Percentiles rank a stretch among this genome's conserved stretches.
Conservation (phyloP, 257 asterid genomes). For the Solanum medicagineum region DNA sequence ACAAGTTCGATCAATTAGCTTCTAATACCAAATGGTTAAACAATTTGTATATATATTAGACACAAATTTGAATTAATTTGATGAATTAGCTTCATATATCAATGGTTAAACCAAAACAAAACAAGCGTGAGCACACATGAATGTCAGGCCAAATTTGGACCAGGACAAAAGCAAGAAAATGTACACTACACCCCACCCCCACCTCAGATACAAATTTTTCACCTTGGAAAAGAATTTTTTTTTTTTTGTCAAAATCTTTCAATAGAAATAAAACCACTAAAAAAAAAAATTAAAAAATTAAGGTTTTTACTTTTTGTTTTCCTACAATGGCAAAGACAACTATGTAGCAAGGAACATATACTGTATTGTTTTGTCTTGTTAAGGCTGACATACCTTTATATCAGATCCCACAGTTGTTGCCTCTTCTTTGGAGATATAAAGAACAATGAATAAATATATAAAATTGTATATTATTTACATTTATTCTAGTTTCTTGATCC, state of each 20-base stretch:
- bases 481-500: not conserved
- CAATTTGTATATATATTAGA: not conserved
- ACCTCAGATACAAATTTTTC: not conserved
- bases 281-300: not conserved
- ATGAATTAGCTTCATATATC: not conserved
- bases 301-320: conserved; percentile 1
- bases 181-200: not conserved
- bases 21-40: no score
- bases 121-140: not conserved
- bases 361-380: conserved; percentile 11
- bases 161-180: not conserved
- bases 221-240: conserved; percentile 17
- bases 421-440: not conserved
- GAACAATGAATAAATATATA: not conserved
- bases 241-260: not conserved
- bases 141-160: not conserved
- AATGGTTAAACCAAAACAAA: not conserved
- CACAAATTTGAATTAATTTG: not conserved
- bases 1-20: no score
- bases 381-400: conserved; percentile 10
- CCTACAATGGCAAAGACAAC: conserved; percentile 2
- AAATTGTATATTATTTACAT: not conserved
- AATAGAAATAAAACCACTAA: not conserved
- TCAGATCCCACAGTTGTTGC: conserved; percentile 11
- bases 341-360: not conserved